These are phyloP conservation scores for Moesziomyces parantarcticus DNA, from an alignment of 1,284 basidiomycete species.

Conservation along the genomic window DNA sequence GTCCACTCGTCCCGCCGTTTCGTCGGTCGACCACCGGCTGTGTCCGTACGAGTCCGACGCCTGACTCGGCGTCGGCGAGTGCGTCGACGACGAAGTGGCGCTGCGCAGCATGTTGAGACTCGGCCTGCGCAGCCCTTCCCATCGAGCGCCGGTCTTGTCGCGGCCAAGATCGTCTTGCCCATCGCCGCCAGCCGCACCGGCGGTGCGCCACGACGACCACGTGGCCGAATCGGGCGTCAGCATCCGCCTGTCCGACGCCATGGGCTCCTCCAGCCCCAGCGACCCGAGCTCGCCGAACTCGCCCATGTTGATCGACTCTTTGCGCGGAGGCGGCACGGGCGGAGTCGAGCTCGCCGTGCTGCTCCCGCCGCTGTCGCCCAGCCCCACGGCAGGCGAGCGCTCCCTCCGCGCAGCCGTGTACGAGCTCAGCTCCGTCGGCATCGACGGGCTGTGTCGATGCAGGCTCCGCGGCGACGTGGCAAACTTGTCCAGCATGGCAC, in stretches of 20 bases:
- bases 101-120: slow-evolving; percentile 41
- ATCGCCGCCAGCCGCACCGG: no score
- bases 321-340: slow-evolving; percentile 37
- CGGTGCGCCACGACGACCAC: slow-evolving; percentile 21
- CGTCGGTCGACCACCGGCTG: slow-evolving; percentile 25
- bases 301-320: slow-evolving; percentile 31
- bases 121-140: slow-evolving; percentile 36
- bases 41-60: slow-evolving; percentile 10
- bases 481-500: slow-evolving; percentile 10
- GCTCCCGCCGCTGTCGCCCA: slow-evolving; percentile 11
- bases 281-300: background rate
- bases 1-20: slow-evolving; percentile 1
- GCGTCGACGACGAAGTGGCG: slow-evolving; percentile 28
- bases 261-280: slow-evolving; percentile 1
- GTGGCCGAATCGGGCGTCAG: slow-evolving; percentile 20
- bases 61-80: slow-evolving; percentile 27
- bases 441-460: slow-evolving; percentile 40
- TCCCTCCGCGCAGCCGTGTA: slow-evolving; percentile 18
- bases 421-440: slow-evolving; percentile 36
- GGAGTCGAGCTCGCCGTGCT: slow-evolving; percentile 14
- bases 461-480: slow-evolving; percentile 21
- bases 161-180: slow-evolving; percentile 7
- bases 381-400: background rate
- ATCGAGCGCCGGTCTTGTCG: slow-evolving; percentile 13
- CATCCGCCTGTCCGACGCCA: slow-evolving; percentile 12